Percentiles rank a stretch among this genome's conserved stretches.
These are phyloP conservation scores for Penicillium thymicola DNA, from an alignment of 2,329 filamentous ascomycete genomes.

Conservation along the genomic window DNA sequence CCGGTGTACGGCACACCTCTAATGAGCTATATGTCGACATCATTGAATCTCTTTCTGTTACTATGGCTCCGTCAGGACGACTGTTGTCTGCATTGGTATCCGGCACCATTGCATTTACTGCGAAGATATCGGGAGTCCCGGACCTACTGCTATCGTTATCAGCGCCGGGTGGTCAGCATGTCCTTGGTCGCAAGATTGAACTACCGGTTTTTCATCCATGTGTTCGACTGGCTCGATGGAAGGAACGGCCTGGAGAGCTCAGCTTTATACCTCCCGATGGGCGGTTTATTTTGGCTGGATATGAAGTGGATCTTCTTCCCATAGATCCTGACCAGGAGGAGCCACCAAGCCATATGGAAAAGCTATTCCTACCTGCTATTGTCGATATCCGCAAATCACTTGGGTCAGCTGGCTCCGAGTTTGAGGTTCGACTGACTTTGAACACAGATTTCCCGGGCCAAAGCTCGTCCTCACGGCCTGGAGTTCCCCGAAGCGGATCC, in stretches of 20 bases:
- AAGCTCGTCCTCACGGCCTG: constrained; percentile 41
- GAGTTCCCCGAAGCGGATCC: constrained; percentile 39
- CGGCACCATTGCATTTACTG: constrained; percentile 90
- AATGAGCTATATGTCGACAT: constrained; percentile 98
- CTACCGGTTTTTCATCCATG: constrained; percentile 95
- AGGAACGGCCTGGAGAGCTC: constrained; percentile 82
- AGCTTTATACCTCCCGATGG: constrained; percentile 96
- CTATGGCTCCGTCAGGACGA: constrained; percentile 82
- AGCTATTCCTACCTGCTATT: constrained; percentile 75
- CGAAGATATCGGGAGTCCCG: constrained; percentile 90
- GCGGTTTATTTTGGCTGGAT: constrained; percentile 86
- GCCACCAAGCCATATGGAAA: constrained; percentile 53
- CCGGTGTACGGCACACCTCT: constrained; percentile 90
- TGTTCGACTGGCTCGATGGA: constrained; percentile 85
- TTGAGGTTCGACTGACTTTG: constrained; percentile 77
- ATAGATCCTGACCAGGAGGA: constrained; percentile 59
- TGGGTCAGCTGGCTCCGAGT: constrained; percentile 73
- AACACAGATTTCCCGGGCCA: constrained; percentile 62
- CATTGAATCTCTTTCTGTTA: constrained; percentile 83
- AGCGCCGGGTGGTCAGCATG: constrained; percentile 75
- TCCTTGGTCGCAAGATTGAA: constrained; percentile 71
- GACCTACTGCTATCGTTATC: constrained; percentile 80
- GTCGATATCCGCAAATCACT: constrained; percentile 79
- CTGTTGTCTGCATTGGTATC: constrained; percentile 83
- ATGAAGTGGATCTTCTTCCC: constrained; percentile 87